Percentiles rank a stretch among this genome's conserved stretches.
phyloP scores from a whole-genome alignment of 192 early-diverging fungal species.

The Dispira parvispora region DNA sequence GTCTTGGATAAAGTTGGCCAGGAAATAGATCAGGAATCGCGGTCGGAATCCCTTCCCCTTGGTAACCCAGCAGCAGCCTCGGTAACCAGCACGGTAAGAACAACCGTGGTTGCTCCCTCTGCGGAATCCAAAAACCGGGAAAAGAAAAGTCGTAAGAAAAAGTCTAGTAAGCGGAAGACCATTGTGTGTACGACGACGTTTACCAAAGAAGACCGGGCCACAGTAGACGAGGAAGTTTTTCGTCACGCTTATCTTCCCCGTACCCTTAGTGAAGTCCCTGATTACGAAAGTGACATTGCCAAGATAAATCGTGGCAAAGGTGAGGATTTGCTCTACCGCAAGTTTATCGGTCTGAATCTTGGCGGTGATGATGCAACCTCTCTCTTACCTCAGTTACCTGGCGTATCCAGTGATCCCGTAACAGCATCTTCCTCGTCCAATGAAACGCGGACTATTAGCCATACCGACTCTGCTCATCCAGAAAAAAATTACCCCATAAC shows the following conservation, averaged over 20 bases:
- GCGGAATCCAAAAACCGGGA: no score
- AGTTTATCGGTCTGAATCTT: constrained; percentile 40
- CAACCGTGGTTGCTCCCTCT: no score
- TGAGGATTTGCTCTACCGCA: constrained; percentile 34
- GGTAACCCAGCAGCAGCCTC: no score
- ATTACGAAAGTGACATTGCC: constrained; percentile 67
- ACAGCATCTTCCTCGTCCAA: no score
- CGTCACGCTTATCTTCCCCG: constrained; percentile 80
- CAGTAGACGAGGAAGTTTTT: constrained; percentile 80
- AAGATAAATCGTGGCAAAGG: constrained; percentile 54
- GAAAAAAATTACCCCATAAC: no score
- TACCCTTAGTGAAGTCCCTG: constrained; percentile 77
- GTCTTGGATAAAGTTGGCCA: constrained; percentile 47
- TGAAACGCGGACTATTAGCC: no score
- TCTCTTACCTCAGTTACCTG: no score
- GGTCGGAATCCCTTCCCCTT: no score
- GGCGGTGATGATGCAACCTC: neutral
- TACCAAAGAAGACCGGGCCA: constrained; percentile 28
- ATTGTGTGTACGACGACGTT: constrained; percentile 7
- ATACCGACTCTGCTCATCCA: no score
- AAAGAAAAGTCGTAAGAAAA: constrained; percentile 2
- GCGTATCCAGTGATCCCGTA: no score
- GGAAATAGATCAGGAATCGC: no score
- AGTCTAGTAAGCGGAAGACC: constrained; percentile 1
- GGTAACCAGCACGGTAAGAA: no score